A percentile compares a stretch with the other conserved stretches of the same genome.
phyloP scores from a whole-genome alignment of 768 basidiomycete genomes.

The Lactarius evosmus region DNA sequence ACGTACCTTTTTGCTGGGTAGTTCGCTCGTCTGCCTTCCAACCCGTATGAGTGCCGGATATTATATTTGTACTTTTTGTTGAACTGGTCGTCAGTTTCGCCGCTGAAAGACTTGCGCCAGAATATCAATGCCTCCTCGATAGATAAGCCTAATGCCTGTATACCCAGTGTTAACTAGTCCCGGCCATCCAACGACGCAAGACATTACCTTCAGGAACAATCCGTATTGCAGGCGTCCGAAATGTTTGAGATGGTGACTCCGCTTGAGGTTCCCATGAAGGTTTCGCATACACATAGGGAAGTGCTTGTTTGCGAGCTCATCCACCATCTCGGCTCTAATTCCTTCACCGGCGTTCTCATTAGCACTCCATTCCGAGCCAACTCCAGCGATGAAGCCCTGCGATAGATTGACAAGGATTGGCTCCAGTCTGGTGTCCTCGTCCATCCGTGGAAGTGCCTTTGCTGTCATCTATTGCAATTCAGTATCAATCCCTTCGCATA shows the following conservation, averaged over 20 bases:
- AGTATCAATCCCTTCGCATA: constrained; percentile 8
- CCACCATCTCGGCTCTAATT: constrained; percentile 93
- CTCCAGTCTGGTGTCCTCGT: constrained; percentile 88
- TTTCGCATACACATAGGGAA: constrained; percentile 96
- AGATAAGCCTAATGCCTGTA: constrained; percentile 84
- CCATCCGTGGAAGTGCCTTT: constrained; percentile 81
- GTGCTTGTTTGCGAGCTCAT: constrained; percentile 79
- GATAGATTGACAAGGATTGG: constrained; percentile 91
- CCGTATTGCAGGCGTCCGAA: constrained; percentile 89
- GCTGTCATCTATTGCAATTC: constrained; percentile 62
- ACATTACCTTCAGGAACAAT: constrained; percentile 84
- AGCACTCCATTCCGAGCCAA: constrained; percentile 76
- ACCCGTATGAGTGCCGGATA: constrained; percentile 89
- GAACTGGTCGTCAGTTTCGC: constrained; percentile 88
- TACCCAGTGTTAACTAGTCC: background rate
- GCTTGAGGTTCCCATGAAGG: constrained; percentile 72
- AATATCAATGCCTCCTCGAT: constrained; percentile 92
- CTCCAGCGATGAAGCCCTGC: constrained; percentile 88
- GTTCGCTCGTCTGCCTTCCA: constrained; percentile 93
- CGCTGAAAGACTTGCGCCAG: constrained; percentile 85
- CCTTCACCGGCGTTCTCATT: constrained; percentile 53
- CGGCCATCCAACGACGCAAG: constrained; percentile 1
- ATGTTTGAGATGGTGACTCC: constrained; percentile 88
- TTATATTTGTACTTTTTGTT: constrained; percentile 98
- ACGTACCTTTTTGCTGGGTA: constrained; percentile 87